phyloP scores from a whole-genome alignment of 805 yeast genomes.

The Candida fluviatilis region DNA sequence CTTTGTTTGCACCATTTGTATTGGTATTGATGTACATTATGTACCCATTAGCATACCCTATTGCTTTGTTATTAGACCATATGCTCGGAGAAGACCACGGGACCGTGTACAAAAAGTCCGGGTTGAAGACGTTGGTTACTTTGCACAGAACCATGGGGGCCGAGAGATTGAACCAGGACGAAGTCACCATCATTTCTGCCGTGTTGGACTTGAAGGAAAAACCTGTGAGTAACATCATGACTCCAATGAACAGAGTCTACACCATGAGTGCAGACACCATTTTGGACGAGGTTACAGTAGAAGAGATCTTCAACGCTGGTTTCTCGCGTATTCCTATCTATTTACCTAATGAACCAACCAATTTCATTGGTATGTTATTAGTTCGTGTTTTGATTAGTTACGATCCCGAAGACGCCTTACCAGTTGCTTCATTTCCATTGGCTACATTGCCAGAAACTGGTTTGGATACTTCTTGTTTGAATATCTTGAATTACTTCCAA shows the following conservation, averaged over 20 bases:
- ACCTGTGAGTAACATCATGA: slow-evolving; percentile 82
- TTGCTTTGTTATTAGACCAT: slow-evolving; percentile 73
- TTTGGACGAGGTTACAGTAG: slow-evolving; percentile 79
- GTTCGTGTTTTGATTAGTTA: slow-evolving; percentile 90
- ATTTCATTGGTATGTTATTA: slow-evolving; percentile 91
- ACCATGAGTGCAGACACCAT: slow-evolving; percentile 82
- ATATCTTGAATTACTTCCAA: slow-evolving; percentile 92
- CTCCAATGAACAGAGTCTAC: slow-evolving; percentile 86
- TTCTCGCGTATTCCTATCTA: slow-evolving; percentile 94
- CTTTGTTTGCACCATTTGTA: slow-evolving; percentile 87
- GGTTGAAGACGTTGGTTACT: slow-evolving; percentile 89
- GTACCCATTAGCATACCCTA: slow-evolving; percentile 93
- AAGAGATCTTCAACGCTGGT: slow-evolving; percentile 88
- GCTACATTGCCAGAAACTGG: slow-evolving; percentile 96
- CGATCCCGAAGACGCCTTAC: slow-evolving; percentile 93
- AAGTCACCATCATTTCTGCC: slow-evolving; percentile 91
- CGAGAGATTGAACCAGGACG: slow-evolving; percentile 89
- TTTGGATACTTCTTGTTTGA: slow-evolving; percentile 86
- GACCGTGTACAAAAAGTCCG: slow-evolving; percentile 86
- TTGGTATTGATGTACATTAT: slow-evolving; percentile 76
- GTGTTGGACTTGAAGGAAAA: slow-evolving; percentile 93
- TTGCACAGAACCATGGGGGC: slow-evolving; percentile 93
- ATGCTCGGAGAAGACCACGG: slow-evolving; percentile 95
- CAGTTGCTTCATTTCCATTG: slow-evolving; percentile 88
- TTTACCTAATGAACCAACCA: slow-evolving; percentile 80